Evolutionary conservation across 169 alveolate species (phyloP).

Genomic region (Ichthyophthirius multifiliis): DNA sequence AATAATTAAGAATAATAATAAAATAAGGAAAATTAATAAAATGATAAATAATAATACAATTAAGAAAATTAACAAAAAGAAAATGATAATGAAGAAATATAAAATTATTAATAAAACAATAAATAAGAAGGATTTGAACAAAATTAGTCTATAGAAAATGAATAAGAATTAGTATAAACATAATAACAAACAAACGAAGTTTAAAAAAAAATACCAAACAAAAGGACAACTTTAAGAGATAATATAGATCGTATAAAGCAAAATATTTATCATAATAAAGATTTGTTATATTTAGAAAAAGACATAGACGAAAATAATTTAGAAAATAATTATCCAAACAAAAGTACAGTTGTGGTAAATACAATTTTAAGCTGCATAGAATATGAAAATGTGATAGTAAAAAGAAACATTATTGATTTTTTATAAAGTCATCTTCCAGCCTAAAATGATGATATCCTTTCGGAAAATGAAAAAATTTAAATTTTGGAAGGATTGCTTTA

Average conservation of each 20-base stretch:
- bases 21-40: constrained; percentile 4
- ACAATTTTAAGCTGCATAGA: constrained; percentile 16
- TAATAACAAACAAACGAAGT: no score
- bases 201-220: no score
- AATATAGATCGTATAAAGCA: not conserved
- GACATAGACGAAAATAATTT: constrained; percentile 1
- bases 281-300: not conserved
- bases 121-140: not conserved
- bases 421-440: no score
- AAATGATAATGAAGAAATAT: not conserved
- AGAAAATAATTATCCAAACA: constrained; percentile 11
- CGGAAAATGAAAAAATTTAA: no score
- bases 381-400: not conserved
- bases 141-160: not conserved
- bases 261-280: not conserved
- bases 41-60: not conserved
- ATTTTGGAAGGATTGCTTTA: constrained; percentile 13
- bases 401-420: not conserved
- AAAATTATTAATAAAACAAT: not conserved
- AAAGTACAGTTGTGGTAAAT: constrained; percentile 11
- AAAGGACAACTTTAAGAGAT: not conserved
- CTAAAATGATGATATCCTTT: no score
- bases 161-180: not conserved
- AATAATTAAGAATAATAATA: not conserved
- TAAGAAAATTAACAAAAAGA: not conserved